These are phyloP conservation scores for Malus hybrid DNA, from an alignment of 331 rosid species.

Conservation along the genomic window DNA sequence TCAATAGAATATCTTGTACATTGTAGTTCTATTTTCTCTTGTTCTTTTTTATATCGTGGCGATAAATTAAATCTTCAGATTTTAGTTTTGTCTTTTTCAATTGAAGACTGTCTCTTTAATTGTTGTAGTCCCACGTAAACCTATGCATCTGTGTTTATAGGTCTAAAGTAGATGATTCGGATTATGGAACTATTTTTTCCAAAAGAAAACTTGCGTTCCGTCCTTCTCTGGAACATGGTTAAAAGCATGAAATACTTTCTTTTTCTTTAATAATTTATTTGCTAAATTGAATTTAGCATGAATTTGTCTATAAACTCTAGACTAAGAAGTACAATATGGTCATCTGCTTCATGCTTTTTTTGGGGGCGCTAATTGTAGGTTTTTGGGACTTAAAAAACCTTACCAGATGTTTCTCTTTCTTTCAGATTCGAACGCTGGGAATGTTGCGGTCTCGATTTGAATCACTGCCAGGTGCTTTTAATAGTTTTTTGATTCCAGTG, in stretches of 20 bases:
- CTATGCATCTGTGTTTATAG: not conserved
- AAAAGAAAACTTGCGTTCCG: not conserved
- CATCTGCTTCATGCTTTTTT: not conserved
- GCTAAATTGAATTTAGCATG: not conserved
- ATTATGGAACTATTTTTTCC: not conserved
- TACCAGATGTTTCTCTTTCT: constrained; percentile 13
- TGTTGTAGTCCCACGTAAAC: not conserved
- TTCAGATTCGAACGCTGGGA: constrained; percentile 85
- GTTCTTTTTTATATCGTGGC: not conserved
- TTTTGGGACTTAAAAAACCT: constrained; percentile 21
- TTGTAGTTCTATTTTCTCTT: not conserved
- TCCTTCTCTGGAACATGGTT: not conserved
- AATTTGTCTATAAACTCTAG: not conserved
- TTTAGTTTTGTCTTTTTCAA: not conserved
- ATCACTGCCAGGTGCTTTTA: constrained; percentile 85
- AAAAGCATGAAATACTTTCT: not conserved
- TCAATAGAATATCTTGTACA: not conserved
- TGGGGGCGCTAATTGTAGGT: not conserved
- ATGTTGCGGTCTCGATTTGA: constrained; percentile 78
- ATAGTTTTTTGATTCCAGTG: constrained; percentile 62
- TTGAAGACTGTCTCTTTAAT: not conserved
- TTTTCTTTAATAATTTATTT: not conserved
- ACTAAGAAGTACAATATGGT: not conserved
- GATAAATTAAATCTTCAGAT: not conserved
- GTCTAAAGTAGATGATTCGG: not conserved